Conservation (phyloP, 148 eudicot genomes). For the Suaeda aralocaspica region DNA sequence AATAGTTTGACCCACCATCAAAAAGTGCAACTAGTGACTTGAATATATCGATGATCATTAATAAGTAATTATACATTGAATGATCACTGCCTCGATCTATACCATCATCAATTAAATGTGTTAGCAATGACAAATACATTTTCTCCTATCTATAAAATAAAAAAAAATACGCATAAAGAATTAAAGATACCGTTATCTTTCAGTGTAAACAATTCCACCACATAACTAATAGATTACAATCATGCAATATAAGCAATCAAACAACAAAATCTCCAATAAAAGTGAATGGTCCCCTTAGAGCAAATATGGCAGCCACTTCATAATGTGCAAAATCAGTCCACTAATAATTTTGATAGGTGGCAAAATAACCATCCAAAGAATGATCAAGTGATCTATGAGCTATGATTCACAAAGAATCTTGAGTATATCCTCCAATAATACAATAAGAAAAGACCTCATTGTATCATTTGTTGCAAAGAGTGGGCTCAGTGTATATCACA, state of each 20-base stretch:
- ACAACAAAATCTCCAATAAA: not conserved
- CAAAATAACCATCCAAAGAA: not conserved
- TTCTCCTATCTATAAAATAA: too few relatives aligned
- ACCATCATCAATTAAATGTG: not conserved
- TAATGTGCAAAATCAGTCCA: conserved; percentile 2
- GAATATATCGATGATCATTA: not conserved
- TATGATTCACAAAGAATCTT: conserved; percentile 1
- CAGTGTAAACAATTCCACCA: not conserved
- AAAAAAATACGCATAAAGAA: not conserved
- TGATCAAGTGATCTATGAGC: conserved; percentile 17
- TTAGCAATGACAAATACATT: too few relatives aligned
- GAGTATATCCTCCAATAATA: conserved; percentile 14
- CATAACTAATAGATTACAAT: conserved; percentile 1
- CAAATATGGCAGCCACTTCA: conserved; percentile 12
- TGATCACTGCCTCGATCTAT: not conserved
- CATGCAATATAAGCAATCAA: conserved; percentile 6
- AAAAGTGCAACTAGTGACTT: not conserved
- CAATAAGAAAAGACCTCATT: not conserved
- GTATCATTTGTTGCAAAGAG: not conserved
- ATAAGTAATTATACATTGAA: not conserved
- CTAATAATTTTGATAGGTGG: not conserved
- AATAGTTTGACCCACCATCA: not conserved
- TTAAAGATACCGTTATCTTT: not conserved
- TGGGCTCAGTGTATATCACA: not conserved
- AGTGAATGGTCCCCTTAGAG: conserved; percentile 9